phyloP scores from a whole-genome alignment of 768 basidiomycete genomes.

The Pleurotus platypus region DNA sequence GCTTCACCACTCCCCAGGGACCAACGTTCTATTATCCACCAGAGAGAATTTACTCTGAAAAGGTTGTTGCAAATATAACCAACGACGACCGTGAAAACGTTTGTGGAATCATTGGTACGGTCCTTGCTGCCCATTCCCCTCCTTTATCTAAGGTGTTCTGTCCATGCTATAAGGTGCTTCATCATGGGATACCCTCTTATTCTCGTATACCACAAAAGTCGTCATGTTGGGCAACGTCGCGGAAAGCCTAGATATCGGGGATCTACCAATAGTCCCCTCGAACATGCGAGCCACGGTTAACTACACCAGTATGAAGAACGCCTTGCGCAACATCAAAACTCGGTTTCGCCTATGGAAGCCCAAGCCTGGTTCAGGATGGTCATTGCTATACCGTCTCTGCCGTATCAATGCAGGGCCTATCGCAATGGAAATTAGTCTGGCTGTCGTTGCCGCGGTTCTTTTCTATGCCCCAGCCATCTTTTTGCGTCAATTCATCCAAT shows the following conservation, averaged over 20 bases:
- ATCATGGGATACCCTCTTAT: conserved; percentile 63
- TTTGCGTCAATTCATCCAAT: conserved; percentile 53
- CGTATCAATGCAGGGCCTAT: conserved; percentile 49
- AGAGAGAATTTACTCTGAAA: conserved; percentile 72
- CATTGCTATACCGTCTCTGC: conserved; percentile 57
- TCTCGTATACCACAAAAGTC: conserved; percentile 85
- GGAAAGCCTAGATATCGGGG: conserved; percentile 78
- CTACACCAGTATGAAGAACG: conserved; percentile 61
- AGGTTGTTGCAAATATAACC: conserved; percentile 55
- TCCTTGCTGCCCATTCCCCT: not conserved
- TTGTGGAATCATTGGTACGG: conserved; percentile 52
- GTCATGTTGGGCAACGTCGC: conserved; percentile 78
- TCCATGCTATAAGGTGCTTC: conserved; percentile 41
- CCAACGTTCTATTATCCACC: conserved; percentile 74
- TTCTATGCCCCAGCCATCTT: conserved; percentile 67
- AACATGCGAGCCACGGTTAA: conserved; percentile 66
- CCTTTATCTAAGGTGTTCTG: not conserved
- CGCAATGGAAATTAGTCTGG: conserved; percentile 41
- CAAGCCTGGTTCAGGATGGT: conserved; percentile 59
- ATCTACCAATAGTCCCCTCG: conserved; percentile 78
- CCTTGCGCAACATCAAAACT: conserved; percentile 38
- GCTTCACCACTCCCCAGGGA: conserved; percentile 63
- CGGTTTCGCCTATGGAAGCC: conserved; percentile 60
- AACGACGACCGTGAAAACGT: conserved; percentile 75
- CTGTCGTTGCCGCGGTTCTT: conserved; percentile 52